These are phyloP conservation scores for Vitis hybrid DNA, from an alignment of 177 flowering plant genomes.

Conservation along the genomic window DNA sequence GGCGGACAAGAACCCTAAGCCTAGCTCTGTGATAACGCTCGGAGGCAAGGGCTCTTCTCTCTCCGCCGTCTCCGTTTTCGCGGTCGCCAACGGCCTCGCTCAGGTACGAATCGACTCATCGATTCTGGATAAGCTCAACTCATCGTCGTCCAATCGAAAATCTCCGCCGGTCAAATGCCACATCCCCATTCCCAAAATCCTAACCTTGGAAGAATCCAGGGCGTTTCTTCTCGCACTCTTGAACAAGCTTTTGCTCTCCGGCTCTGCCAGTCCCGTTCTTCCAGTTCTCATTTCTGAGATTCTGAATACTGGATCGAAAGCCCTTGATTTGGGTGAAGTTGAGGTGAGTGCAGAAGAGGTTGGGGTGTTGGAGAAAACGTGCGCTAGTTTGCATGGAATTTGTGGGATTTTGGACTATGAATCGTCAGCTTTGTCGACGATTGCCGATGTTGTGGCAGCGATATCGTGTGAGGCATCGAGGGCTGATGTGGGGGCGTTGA, in stretches of 20 bases:
- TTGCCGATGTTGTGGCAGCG: constrained; percentile 62
- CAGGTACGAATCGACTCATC: constrained; percentile 56
- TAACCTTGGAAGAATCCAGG: constrained; percentile 45
- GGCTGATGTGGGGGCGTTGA: constrained; percentile 51
- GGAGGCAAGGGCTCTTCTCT: constrained; percentile 69
- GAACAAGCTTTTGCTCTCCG: constrained; percentile 52
- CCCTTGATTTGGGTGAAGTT: constrained; percentile 15
- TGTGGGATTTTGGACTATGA: constrained; percentile 56
- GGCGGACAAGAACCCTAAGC: constrained; percentile 19
- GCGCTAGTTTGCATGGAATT: constrained; percentile 41
- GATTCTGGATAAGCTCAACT: constrained; percentile 34
- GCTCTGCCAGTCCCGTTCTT: constrained; percentile 20
- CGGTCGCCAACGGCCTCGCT: constrained; percentile 38
- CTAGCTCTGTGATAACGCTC: constrained; percentile 23
- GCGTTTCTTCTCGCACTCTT: constrained; percentile 59
- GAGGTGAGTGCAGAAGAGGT: constrained; percentile 45
- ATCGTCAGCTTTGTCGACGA: constrained; percentile 31
- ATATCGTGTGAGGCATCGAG: constrained; percentile 72
- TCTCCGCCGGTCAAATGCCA: constrained; percentile 13
- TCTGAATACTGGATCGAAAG: constrained; percentile 25
- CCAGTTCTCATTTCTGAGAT: constrained; percentile 30
- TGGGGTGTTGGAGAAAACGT: constrained; percentile 32
- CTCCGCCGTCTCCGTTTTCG: constrained; percentile 46
- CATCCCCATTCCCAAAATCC: constrained; percentile 25
- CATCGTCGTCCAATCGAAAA: constrained; percentile 2